Base-by-base conservation (phyloP, 495 filamentous ascomycete genomes). In the Aspergillus asperescens region DNA sequence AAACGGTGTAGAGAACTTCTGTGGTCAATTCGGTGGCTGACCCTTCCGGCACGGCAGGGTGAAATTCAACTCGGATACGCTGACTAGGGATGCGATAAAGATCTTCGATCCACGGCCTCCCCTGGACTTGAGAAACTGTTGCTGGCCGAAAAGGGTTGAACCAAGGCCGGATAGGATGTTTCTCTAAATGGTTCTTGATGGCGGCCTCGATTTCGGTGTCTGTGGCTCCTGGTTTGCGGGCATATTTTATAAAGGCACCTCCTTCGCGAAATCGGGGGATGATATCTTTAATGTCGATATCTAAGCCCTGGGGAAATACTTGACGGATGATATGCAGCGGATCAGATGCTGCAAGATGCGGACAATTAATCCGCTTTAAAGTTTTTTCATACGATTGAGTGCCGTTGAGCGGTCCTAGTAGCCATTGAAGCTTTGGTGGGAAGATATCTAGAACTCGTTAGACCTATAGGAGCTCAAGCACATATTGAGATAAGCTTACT, bases 101-200 rank as follows among this genome's bases (percentile, higher is more conserved):
- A 68, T 98, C 93, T 60, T 98, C 93, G 16, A 97, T 74, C 93
- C 93, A 98, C 0, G 93, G 93, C n/a, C 79, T 78, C 9, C 93
- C 93, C 15, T 78, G 68, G 8, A 98, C 94, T 7, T 86, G 70
- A 35, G 80, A 79, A 5, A 82, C 78, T 28, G 77, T 79, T 48
- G 92, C 84, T 18, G 74, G 67, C n/a, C 79, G 76, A 43, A 94
- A 84, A 1, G 91, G 91, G 54, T 84, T 92, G 72, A 90, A 95
- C 84, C 90, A 91, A 24, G 92, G 92, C 54, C 80, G 87, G 41
- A 95, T 82, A 0, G 82, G 83, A n/a, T 84, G 74, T 42, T 90
- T 71, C 37, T 77, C 68, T 0, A 96, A 72, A 54, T 86, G 73
- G 0, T 68, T 54, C 20, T 77, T 71, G 3, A 86, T 58, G 0